Evolutionary conservation across 331 rosid species (phyloP).

Genomic region (Pyracantha coccinea): DNA sequence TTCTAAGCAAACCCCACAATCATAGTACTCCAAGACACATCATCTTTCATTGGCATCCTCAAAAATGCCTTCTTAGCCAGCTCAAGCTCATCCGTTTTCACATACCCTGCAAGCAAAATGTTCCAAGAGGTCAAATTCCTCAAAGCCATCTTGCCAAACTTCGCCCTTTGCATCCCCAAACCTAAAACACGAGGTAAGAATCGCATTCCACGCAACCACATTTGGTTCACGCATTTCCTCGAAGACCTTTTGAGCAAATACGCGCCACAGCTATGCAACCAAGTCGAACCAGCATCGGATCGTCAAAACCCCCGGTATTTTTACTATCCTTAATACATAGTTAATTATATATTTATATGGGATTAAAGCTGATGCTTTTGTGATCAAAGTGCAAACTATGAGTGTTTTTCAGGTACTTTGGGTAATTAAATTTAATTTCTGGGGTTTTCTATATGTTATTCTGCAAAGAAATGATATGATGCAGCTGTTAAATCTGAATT

Average conservation of each 20-base stretch:
- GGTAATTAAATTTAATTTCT: not conserved
- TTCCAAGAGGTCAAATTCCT: conserved; percentile 79
- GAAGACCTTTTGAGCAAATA: conserved; percentile 46
- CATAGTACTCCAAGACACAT: conserved; percentile 83
- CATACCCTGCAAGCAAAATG: conserved; percentile 59
- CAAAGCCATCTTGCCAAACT: conserved; percentile 50
- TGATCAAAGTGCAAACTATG: not conserved
- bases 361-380: not conserved
- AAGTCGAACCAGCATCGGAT: conserved; percentile 63
- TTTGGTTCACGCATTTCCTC: conserved; percentile 71
- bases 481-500: not conserved
- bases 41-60: conserved; percentile 60
- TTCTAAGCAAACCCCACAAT: conserved; percentile 67
- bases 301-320: conserved; percentile 59
- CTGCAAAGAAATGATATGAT: not conserved
- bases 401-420: not conserved
- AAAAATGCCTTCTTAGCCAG: conserved; percentile 46
- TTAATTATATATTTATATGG: not conserved
- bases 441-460: not conserved
- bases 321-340: too few species aligned
- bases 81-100: conserved; percentile 62
- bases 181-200: conserved; percentile 56
- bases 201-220: conserved; percentile 75
- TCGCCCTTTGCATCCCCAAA: conserved; percentile 38
- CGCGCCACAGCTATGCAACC: conserved; percentile 60